Base-by-base conservation (phyloP, 2,329 filamentous ascomycete species). In the Leptographium wingfieldii region DNA sequence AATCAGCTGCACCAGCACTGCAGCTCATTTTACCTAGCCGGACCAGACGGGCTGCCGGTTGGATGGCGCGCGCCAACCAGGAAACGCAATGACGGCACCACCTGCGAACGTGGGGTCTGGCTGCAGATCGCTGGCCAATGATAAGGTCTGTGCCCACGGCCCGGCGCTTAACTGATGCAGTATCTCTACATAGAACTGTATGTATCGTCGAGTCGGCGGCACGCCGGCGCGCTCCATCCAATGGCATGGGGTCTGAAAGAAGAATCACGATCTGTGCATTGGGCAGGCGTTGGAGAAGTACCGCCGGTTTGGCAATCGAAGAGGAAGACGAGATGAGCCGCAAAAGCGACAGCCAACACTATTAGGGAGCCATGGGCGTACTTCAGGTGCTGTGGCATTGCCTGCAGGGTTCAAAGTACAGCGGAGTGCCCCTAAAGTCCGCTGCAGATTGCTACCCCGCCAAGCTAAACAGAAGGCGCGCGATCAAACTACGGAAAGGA, bases 61-160 rank as follows among this genome's bases (percentile, higher is more conserved):
- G 70, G 69, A 68, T 74, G 70, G 71, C 72, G 73, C 72, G 73
- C 72, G 73, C 71, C 70, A 74, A 72, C 63, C 59, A 59, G 60
- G 58, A 62, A 51, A 31, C 55, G 43, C 55, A 51, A 46, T 46
- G 55, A 43, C 27, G 49, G 49, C 12, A 52, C 27, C 16, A 52
- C 43, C 43, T 46, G 38, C 38, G 10, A 49, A 25, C 46, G 22
- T 12, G 31, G 49, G 35, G 53, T 35, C 57, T n/a, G 5, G 52
- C 29, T 57, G 57, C 60, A 59, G 61, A 56, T 58, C 58, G 35
- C 56, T 29, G 60, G 57, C 68, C 66, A 68, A 68, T 68, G 58
- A 56, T 55, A 56, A 56, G 25, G 54, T 33, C 22, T 35, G 58
- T 27, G 54, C 43, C 61, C 40, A 59, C 57, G 58, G 49, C 46